Base-by-base conservation (phyloP, 805 yeast species). In the Metschnikowia dekortorum region DNA sequence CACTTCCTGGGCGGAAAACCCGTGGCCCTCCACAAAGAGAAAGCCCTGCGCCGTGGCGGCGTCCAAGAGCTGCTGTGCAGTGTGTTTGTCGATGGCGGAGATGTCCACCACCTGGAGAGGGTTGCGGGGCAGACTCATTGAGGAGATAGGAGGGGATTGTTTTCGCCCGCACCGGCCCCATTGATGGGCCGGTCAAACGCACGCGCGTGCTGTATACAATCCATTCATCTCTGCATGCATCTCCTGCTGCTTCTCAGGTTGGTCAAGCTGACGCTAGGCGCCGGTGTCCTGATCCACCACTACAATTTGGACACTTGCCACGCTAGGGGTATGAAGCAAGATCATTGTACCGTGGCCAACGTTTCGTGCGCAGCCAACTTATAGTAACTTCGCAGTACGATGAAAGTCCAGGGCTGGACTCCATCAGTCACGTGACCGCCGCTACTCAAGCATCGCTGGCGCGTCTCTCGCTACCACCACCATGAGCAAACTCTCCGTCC, bases 1-100 rank as follows among this genome's bases (percentile, higher is more conserved):
- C 10, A 84, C 83, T 51, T 84, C 87, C 7, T 68, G 62, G 51
- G 74, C 76, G 1, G 79, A 65, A 60, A 84, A 81, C n/a, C 75
- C 83, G 55, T 83, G 85, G 6, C 89, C 89, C 56, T 83, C 86
- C 5, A 84, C 71, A 50, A 82, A 82, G 13, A 84, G 66, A 59
- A 84, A 84, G 1, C 89, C 89, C 54, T 82, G 84, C 2, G 78
- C 65, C n/a, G 76, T 67, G 9, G 85, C 85, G 1, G 88, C 88
- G 7, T 73, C 68, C 3, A 83, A 70, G 28, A 86, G 71, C 50
- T 75, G 68, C 7, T 70, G 72, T 0, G 83, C 85, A 0, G 84
- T 75, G 6, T 58, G 49, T 26, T 65, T 63, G 46, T 71, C 67
- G 50, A 73, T 62, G 7, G 63, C 55, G n/a, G 82, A 68, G 29